Conservation (phyloP, 495 filamentous ascomycete species). For the Podospora fimiseda region DNA sequence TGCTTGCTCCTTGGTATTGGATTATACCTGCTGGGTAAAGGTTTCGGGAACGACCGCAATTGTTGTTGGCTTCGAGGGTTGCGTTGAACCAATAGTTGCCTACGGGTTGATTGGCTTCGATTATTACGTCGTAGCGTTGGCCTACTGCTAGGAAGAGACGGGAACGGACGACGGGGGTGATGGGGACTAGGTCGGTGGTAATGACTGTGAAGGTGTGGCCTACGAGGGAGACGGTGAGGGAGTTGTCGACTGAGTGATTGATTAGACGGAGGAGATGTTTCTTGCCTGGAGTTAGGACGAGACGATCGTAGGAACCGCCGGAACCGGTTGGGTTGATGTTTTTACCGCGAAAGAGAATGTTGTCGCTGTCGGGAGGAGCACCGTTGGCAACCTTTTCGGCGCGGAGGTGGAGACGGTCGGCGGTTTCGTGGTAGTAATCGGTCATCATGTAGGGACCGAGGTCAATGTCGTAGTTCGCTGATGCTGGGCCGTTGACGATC, state of each 20-base stretch:
- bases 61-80: slow-evolving; percentile 19
- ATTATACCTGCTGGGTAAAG: slow-evolving; percentile 27
- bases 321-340: slow-evolving; percentile 25
- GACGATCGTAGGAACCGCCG: slow-evolving; percentile 28
- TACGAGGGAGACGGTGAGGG: slow-evolving; percentile 46
- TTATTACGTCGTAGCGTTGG: slow-evolving; percentile 64
- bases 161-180: slow-evolving; percentile 37
- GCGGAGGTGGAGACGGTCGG: slow-evolving; percentile 19
- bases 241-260: slow-evolving; percentile 48
- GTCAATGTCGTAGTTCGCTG: slow-evolving; percentile 47
- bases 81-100: slow-evolving; percentile 56
- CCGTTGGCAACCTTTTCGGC: slow-evolving; percentile 18
- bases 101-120: slow-evolving; percentile 48
- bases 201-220: slow-evolving; percentile 50
- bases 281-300: slow-evolving; percentile 35
- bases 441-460: slow-evolving; percentile 42
- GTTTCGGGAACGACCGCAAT: slow-evolving; percentile 24
- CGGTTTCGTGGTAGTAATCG: slow-evolving; percentile 42
- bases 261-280: slow-evolving; percentile 52
- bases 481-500: slow-evolving; percentile 43
- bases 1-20: slow-evolving; percentile 32
- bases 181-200: slow-evolving; percentile 46
- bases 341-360: slow-evolving; percentile 37
- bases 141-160: slow-evolving; percentile 54
- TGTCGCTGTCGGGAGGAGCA: slow-evolving; percentile 23